Conservation (phyloP, 768 basidiomycete species). For the Suillus tomentosus region DNA sequence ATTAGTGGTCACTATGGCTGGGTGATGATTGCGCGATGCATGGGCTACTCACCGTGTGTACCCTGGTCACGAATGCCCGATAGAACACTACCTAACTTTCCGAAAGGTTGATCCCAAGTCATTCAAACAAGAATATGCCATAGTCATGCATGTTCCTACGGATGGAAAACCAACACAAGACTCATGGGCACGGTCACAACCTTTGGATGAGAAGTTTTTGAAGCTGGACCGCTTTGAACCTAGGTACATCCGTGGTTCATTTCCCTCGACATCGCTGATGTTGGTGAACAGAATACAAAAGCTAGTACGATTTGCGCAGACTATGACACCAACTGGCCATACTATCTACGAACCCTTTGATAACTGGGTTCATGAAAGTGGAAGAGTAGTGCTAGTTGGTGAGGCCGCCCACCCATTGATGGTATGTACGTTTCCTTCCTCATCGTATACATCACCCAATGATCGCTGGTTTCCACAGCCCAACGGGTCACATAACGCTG, state of each 20-base stretch:
- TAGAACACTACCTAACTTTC: not conserved
- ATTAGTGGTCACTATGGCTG: conserved; percentile 26
- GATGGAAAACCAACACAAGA: conserved; percentile 4
- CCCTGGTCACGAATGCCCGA: not conserved
- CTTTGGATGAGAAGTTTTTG: conserved; percentile 19
- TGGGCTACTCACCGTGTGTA: conserved; percentile 23
- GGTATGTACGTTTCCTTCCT: conserved; percentile 29
- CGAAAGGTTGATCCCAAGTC: conserved; percentile 16
- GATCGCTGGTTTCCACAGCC: conserved; percentile 39
- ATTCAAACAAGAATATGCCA: conserved; percentile 18
- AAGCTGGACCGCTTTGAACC: conserved; percentile 23
- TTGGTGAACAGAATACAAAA: conserved; percentile 19
- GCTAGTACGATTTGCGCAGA: conserved; percentile 19
- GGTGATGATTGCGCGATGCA: conserved; percentile 23
- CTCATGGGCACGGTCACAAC: conserved; percentile 7
- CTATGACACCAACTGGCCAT: conserved; percentile 32
- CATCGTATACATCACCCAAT: not conserved
- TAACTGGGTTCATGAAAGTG: conserved; percentile 51
- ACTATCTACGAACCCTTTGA: conserved; percentile 42
- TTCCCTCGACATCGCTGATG: not conserved
- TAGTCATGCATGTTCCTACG: conserved; percentile 16
- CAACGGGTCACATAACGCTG: conserved; percentile 46
- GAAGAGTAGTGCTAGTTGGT: conserved; percentile 53
- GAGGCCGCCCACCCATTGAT: conserved; percentile 60
- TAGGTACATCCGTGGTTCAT: conserved; percentile 13